Evolutionary conservation across 495 filamentous ascomycete genomes (phyloP), one percentile per base, ranked within the genome.

Genomic region (Podospora conica): DNA sequence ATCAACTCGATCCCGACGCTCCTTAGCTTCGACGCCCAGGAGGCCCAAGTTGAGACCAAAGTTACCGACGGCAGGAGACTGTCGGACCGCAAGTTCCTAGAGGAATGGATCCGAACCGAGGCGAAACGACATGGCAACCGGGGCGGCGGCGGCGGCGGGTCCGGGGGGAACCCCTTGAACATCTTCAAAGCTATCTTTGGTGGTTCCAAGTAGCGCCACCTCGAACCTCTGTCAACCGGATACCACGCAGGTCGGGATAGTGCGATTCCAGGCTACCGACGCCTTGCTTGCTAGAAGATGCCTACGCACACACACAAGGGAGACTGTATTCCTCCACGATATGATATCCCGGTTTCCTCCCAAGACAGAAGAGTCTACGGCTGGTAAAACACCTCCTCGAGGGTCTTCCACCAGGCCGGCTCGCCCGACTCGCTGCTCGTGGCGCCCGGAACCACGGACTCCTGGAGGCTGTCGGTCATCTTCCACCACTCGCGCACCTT

Each of bases 401-500:
- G 67, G 1, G 76, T 78, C 76, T 83, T 88, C 90, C 88, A 93
- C 90, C 88, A 91, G 0, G 83, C 78, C 21, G 87, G 86, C 55
- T 78, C 75, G 1, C 85, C 86, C 20, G 87, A 84, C 59, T 81
- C 82, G 71, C 86, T 89, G 33, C 80, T 78, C 67, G 82, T 83
- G 9, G 89, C 88, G 1, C 88, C 88, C 0, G 82, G 78, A 29
- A 90, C 84, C 22, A 87, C 78, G 60, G 77, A 78, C 76, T 81
- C 84, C 76, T 92, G 90, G 78, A 87, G 88, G 18, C 79, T 77
- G 76, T 92, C 89, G 22, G 90, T 92, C 84, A 92, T 87, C 29
- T 78, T 79, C 89, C 90, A 92, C 90, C 89, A 92, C 73, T 90
- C 87, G 54, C 85, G 82, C 21, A 92, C 87, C 67, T 88, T 90